These are phyloP conservation scores for Penicillium flavigenum DNA, from an alignment of 495 filamentous ascomycete genomes.

Conservation along the genomic window DNA sequence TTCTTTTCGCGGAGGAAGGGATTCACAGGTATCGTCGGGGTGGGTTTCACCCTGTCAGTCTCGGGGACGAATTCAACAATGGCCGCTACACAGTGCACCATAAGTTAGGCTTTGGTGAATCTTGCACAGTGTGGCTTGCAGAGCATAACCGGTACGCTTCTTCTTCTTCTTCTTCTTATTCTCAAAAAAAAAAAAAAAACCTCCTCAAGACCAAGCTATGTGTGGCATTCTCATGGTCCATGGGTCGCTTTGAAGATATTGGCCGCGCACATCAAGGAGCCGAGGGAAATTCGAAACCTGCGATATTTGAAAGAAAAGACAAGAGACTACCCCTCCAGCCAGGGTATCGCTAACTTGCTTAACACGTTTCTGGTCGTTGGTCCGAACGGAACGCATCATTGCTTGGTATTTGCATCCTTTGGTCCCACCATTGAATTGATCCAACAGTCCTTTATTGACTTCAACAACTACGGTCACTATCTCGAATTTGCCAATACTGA, in stretches of 20 bases:
- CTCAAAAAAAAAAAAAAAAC: neutral
- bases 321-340: neutral
- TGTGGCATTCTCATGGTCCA: too few species aligned
- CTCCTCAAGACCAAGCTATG: neutral
- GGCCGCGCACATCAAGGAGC: slow-evolving; percentile 5
- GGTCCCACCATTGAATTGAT: neutral
- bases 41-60: slow-evolving; percentile 76
- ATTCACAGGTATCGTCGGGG: slow-evolving; percentile 44
- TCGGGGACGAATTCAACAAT: slow-evolving; percentile 81
- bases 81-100: slow-evolving; percentile 80
- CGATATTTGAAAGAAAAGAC: neutral
- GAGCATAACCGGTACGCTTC: slow-evolving; percentile 16
- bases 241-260: slow-evolving; percentile 24
- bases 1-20: neutral
- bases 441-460: neutral
- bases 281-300: neutral
- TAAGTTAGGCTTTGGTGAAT: slow-evolving; percentile 85
- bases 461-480: neutral
- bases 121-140: slow-evolving; percentile 79
- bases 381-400: neutral
- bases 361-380: neutral
- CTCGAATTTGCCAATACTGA: neutral
- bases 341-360: neutral
- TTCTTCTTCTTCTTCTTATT: neutral
- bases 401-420: neutral